Conservation (phyloP, 306 rosid genomes). For the Albizia julibrissin region DNA sequence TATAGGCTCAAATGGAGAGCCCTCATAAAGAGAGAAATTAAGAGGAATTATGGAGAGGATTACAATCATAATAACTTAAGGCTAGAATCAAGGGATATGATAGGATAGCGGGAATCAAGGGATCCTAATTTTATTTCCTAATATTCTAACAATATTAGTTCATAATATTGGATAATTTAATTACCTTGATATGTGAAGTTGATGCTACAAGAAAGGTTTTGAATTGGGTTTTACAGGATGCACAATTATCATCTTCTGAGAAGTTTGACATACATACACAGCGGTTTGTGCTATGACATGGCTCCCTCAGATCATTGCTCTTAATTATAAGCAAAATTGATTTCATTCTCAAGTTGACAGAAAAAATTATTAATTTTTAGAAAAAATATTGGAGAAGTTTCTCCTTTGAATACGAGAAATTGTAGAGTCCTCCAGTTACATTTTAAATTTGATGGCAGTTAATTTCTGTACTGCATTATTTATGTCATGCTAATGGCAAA, state of each 20-base stretch:
- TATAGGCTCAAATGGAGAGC: too few species aligned
- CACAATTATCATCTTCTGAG: slow-evolving; percentile 55
- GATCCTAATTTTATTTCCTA: too few species aligned
- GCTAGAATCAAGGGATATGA: too few species aligned
- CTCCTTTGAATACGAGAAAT: background rate
- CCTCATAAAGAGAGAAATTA: too few species aligned
- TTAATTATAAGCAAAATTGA: background rate
- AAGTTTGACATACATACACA: slow-evolving; percentile 41
- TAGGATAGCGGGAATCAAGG: too few species aligned
- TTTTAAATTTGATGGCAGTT: background rate
- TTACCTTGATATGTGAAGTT: background rate
- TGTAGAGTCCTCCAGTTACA: background rate
- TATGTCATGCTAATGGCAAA: background rate
- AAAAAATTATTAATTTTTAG: background rate
- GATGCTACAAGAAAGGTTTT: slow-evolving; percentile 16
- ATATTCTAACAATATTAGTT: too few species aligned
- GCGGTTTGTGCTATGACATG: slow-evolving; percentile 27
- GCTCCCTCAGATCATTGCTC: background rate
- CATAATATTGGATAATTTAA: background rate
- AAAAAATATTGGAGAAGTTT: background rate
- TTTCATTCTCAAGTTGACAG: background rate
- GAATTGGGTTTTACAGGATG: slow-evolving; percentile 39
- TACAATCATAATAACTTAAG: too few species aligned
- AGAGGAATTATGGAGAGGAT: too few species aligned
- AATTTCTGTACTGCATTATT: background rate